Base-by-base conservation (phyloP, 176 grass and related monocot species). In the Alloteropsis semialata region DNA sequence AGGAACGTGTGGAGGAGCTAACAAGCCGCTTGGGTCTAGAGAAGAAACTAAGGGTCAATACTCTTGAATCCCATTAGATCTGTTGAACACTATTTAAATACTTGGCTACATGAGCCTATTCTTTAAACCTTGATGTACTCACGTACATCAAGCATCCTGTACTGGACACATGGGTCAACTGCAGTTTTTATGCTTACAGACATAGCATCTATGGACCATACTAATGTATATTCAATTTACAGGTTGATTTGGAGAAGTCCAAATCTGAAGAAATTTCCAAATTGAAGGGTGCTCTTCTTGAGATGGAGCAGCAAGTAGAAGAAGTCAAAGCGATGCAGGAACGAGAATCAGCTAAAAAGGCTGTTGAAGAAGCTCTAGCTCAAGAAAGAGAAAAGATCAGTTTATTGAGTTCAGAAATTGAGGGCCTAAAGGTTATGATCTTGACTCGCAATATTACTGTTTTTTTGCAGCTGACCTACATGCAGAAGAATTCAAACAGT, bases 1-100 rank as follows among this genome's bases (percentile, higher is more conserved):
- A 94, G 85, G 90, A 94, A 57, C 87, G 87, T 61, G 92, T 94
- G 25, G 92, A 94, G 57, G 92, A 94, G 76, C 78, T 94, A 83
- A 87, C 79, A 59, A 85, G 73, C 62, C 67, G 84, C 15, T 79
- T 94, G 37, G 79, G 67, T 22, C 48, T 83, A 59, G 92, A 94
- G 72, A 94, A 85, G 86, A 91, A 87, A 85, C 48, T 83, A 76
- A 89, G 92, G 82, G 92, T 93, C 28, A 83, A 50, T 88, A 37
- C 66, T 66, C 76, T 88, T 78, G 43, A 61, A 46, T 80, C 73
- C 4, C 36, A 73, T 72, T 73, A 11, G 53, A 73, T 72, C 65
- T 82, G 15, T 39, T 77, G 54, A 61, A 53, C 27, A 80, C 18
- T 64, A 65, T 81, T 39, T 53, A 10, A 30, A 22, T 63, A 18